A percentile compares a stretch with the other conserved stretches of the same genome.
These are phyloP conservation scores for Puccinia hordei DNA, from an alignment of 1,284 basidiomycete genomes.

Conservation along the genomic window DNA sequence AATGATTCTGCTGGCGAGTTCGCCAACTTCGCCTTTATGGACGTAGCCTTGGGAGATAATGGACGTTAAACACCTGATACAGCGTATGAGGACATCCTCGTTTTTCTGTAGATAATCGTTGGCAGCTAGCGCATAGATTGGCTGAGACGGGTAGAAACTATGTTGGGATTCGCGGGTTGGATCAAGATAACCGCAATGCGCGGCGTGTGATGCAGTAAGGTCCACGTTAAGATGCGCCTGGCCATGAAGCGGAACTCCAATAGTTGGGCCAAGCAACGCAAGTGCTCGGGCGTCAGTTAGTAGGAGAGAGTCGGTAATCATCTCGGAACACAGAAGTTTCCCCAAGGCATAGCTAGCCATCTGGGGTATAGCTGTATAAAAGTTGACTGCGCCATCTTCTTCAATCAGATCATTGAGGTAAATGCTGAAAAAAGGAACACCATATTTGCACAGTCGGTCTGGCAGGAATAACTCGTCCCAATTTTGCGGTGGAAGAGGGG, in stretches of 20 bases:
- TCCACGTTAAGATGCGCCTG: constrained; percentile 14
- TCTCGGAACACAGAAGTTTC: background rate
- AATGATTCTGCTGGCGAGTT: constrained; percentile 1
- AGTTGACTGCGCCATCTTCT: background rate
- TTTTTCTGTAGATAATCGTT: background rate
- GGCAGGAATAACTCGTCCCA: constrained; percentile 7
- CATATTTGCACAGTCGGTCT: background rate
- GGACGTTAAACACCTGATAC: background rate
- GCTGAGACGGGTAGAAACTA: constrained; percentile 11
- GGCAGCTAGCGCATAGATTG: constrained; percentile 4
- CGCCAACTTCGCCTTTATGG: background rate
- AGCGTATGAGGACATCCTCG: background rate
- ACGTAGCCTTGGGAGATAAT: background rate
- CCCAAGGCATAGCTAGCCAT: background rate
- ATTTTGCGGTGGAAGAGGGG: background rate
- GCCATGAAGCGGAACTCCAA: constrained; percentile 8
- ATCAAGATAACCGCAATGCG: constrained; percentile 6
- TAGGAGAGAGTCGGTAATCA: background rate
- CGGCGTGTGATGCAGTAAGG: background rate
- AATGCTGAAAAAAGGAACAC: background rate
- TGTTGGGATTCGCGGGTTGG: background rate
- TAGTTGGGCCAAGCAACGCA: constrained; percentile 9
- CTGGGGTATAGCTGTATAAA: background rate
- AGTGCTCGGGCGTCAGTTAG: background rate
- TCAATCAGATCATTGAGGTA: background rate